phyloP scores from a whole-genome alignment of 768 basidiomycete genomes.

The Xerocomellus chrysenteron region DNA sequence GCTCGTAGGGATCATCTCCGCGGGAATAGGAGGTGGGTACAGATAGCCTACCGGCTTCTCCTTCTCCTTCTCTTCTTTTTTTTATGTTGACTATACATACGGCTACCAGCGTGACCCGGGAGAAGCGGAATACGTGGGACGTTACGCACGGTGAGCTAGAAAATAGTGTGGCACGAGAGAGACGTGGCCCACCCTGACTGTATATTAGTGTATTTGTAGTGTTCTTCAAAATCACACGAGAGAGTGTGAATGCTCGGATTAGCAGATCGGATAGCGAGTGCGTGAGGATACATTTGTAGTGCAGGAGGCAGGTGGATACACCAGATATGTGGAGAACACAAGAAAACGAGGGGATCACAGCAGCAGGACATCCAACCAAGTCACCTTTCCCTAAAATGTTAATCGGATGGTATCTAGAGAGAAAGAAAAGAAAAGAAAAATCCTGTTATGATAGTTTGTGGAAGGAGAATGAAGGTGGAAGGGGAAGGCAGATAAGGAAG shows the following conservation, averaged over 20 bases:
- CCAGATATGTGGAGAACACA: slow-evolving; percentile 8
- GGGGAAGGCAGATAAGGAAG: background rate
- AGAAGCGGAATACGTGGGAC: background rate
- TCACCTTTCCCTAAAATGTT: background rate
- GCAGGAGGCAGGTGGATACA: slow-evolving; percentile 19
- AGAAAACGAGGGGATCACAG: background rate
- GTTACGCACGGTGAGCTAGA: background rate
- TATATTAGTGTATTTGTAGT: slow-evolving; percentile 3
- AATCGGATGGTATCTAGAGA: slow-evolving; percentile 7
- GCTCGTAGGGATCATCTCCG: slow-evolving; percentile 11
- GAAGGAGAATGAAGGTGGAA: background rate
- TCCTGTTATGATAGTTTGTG: slow-evolving; percentile 2
- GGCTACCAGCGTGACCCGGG: background rate
- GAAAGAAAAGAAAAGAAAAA: background rate
- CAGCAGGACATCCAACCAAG: slow-evolving; percentile 1
- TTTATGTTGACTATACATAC: background rate
- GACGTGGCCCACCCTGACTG: background rate
- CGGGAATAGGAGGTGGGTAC: slow-evolving; percentile 7
- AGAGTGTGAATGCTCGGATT: background rate
- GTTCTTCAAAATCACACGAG: background rate
- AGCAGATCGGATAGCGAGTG: slow-evolving; percentile 18
- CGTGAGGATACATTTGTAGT: slow-evolving; percentile 21
- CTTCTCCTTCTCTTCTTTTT: background rate
- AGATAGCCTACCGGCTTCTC: background rate
- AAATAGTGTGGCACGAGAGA: background rate